phyloP scores from a whole-genome alignment of 1,284 basidiomycete species.

The Pulveroboletus sp. region DNA sequence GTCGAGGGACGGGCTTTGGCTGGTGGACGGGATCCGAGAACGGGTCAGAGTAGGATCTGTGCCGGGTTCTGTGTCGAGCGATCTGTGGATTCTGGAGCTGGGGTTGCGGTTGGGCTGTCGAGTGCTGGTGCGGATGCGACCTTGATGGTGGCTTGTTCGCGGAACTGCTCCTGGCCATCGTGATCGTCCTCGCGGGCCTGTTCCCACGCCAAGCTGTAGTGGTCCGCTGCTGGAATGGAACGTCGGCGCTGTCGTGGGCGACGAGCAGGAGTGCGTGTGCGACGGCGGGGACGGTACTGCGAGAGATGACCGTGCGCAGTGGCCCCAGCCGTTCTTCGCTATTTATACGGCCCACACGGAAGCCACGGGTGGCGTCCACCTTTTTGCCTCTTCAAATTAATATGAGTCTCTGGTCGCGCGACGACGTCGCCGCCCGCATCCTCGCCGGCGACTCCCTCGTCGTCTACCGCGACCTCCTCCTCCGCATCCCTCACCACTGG shows the following conservation, averaged over 20 bases:
- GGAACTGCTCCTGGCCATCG: conserved; percentile 24
- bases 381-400: conserved; percentile 10
- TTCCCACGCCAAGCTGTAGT: conserved; percentile 27
- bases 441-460: conserved; percentile 79
- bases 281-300: conserved; percentile 6
- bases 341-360: conserved; percentile 30
- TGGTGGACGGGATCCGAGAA: conserved; percentile 51
- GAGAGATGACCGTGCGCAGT: conserved; percentile 4
- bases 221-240: background rate
- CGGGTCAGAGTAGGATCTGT: conserved; percentile 59
- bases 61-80: conserved; percentile 42
- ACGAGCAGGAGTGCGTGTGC: conserved; percentile 1
- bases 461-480: conserved; percentile 75
- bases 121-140: conserved; percentile 11
- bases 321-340: conserved; percentile 1
- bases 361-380: background rate
- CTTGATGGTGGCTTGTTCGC: conserved; percentile 33
- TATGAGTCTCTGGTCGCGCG: conserved; percentile 49
- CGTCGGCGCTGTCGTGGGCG: conserved; percentile 15
- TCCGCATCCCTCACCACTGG: conserved; percentile 85
- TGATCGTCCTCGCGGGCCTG: conserved; percentile 2
- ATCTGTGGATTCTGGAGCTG: conserved; percentile 32
- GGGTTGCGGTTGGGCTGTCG: conserved; percentile 6
- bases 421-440: conserved; percentile 67
- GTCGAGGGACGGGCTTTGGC: conserved; percentile 40